These are phyloP conservation scores for Fusarium coicis DNA, from an alignment of 2,329 filamentous ascomycete genomes.

Conservation along the genomic window DNA sequence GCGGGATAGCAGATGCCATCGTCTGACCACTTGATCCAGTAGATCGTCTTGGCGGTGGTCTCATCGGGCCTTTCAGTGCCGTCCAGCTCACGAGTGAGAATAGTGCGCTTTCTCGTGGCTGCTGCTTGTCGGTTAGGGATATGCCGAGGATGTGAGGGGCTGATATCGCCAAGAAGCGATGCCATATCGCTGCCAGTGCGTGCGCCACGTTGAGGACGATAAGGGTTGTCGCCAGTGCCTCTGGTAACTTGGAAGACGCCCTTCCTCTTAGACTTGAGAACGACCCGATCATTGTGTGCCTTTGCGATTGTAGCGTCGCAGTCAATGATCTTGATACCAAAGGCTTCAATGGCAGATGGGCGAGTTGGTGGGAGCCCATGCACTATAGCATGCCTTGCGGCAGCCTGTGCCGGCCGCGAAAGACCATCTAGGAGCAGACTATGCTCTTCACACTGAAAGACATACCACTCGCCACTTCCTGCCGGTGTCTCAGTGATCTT, in stretches of 20 bases:
- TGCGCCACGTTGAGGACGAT: too few relatives aligned
- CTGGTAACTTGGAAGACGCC: too few relatives aligned
- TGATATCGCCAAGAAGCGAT: background rate
- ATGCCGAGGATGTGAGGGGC: accelerated
- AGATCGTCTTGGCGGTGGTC: background rate
- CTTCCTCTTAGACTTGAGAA: too few relatives aligned
- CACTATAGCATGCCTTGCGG: background rate
- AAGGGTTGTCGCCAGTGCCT: too few relatives aligned
- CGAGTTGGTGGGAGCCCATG: background rate
- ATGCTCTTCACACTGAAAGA: background rate
- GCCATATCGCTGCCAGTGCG: too few relatives aligned
- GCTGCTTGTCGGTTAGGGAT: background rate
- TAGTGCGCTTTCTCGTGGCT: background rate
- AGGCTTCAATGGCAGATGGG: background rate
- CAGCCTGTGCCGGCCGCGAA: background rate
- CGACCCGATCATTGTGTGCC: background rate
- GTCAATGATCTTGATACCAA: background rate
- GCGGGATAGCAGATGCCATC: background rate
- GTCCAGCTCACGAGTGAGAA: background rate
- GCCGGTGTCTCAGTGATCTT: background rate
- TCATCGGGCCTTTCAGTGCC: background rate
- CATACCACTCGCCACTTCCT: background rate
- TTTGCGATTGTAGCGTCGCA: background rate
- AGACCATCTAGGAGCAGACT: background rate
- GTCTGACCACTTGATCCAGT: background rate